Evolutionary conservation across 768 basidiomycete genomes (phyloP).

Genomic region (Nevesoporus exiguus): DNA sequence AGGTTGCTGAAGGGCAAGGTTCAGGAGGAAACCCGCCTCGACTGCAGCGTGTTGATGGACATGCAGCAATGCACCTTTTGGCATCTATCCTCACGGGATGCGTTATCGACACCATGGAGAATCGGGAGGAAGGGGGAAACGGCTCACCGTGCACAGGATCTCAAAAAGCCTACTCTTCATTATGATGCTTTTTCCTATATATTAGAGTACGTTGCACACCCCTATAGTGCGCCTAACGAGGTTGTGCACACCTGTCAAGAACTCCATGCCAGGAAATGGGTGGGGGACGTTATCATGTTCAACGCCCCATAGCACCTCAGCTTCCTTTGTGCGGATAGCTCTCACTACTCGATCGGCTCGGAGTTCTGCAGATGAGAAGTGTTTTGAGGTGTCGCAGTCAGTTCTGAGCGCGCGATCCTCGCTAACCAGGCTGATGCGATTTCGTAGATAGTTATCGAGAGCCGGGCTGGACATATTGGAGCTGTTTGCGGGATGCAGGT

Average conservation of each 20-base stretch:
- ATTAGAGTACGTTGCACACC: neutral
- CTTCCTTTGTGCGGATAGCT: constrained; percentile 52
- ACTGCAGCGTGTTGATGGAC: constrained; percentile 43
- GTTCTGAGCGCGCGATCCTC: constrained; percentile 49
- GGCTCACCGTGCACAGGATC: constrained; percentile 34
- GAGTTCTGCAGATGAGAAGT: constrained; percentile 39
- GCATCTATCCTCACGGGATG: constrained; percentile 34
- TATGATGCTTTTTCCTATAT: neutral
- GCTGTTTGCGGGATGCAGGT: neutral
- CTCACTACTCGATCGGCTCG: constrained; percentile 58
- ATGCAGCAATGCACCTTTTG: constrained; percentile 46
- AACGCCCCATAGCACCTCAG: constrained; percentile 51
- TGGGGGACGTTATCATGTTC: constrained; percentile 53
- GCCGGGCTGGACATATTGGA: constrained; percentile 4
- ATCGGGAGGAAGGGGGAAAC: neutral
- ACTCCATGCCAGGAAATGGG: constrained; percentile 77
- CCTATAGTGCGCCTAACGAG: constrained; percentile 40
- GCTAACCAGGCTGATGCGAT: constrained; percentile 29
- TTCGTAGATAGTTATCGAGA: constrained; percentile 10
- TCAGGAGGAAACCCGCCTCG: constrained; percentile 33
- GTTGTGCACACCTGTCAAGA: constrained; percentile 59
- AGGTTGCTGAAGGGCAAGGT: constrained; percentile 37
- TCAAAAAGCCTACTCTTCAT: constrained; percentile 36
- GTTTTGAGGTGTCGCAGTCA: constrained; percentile 33
- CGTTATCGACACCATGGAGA: neutral